Base-by-base conservation (phyloP, 2,329 filamentous ascomycete genomes). In the Diplocarpon mali region DNA sequence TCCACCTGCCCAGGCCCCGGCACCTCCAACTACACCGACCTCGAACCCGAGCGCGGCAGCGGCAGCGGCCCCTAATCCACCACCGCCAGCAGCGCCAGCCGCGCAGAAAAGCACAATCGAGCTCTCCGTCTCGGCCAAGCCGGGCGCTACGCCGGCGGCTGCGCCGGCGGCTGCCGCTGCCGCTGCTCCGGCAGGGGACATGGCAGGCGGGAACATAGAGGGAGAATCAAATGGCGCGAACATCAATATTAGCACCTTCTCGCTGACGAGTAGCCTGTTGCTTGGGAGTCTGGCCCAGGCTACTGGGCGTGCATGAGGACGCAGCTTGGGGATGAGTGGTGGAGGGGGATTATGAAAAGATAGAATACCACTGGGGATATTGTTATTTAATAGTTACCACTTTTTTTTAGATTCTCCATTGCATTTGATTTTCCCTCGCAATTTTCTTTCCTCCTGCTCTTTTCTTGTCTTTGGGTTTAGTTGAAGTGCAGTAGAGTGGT, bases 161-260 rank as follows among this genome's bases (percentile, higher is more conserved):
- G 42, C 37, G 5, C 13, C 7, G 10, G 27, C 35, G 3, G 38
- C 37, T 38, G 35, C 45, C 8, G 16, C 7, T 10, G 27, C 35
- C 1, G 38, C 37, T 38, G 35, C 45, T 5, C 27, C 31, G 4
- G 35, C 30, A 11, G 40, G 32, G 10, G 35, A 28, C 7, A 17
- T 41, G 8, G 37, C 45, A 12, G 38, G 40, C 7, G 20, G 20
- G 4, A 24, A 24, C 7, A 24, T 24, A 24, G 20, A 24, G 20
- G 20, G 20, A 24, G 20, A 7, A 12, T 27, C 37, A 38, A 5
- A 42, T 16, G 9, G 42, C 3, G 46, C 47, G 35, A 41, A 50
- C 10, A 54, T 61, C 28, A 47, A 61, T 40, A 61, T 61, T 41
- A 51, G 44, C 30, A 57, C 54, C 4, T 58, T 60, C 47, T 52